phyloP scores from a whole-genome alignment of 2,329 filamentous ascomycete genomes.

The Penicillium sp. region DNA sequence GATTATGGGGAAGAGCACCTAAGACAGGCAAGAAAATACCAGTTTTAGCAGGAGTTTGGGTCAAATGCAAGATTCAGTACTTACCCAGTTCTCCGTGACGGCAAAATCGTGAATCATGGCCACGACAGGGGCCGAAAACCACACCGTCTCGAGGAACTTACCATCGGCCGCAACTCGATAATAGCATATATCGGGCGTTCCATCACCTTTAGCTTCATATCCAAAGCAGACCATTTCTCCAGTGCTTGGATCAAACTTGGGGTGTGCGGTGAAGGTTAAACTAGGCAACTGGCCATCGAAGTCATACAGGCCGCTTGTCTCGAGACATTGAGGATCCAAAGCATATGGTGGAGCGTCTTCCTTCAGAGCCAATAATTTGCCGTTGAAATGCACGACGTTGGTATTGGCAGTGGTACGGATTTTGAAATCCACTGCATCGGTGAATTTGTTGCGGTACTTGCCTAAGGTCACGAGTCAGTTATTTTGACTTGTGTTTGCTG shows the following conservation, averaged over 20 bases:
- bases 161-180: slow-evolving; percentile 34
- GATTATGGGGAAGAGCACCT: slow-evolving; percentile 41
- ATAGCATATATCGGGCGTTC: slow-evolving; percentile 41
- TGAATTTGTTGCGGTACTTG: slow-evolving; percentile 40
- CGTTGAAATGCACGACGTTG: slow-evolving; percentile 59
- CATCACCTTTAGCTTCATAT: slow-evolving; percentile 46
- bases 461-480: slow-evolving; percentile 26
- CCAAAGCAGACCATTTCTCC: slow-evolving; percentile 57
- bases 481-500: no score
- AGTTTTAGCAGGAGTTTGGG: no score
- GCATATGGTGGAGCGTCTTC: slow-evolving; percentile 55
- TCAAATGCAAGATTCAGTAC: no score
- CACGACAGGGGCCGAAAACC: slow-evolving; percentile 37
- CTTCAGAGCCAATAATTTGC: slow-evolving; percentile 49
- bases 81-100: slow-evolving; percentile 42
- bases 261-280: slow-evolving; percentile 54
- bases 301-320: slow-evolving; percentile 52
- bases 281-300: slow-evolving; percentile 51
- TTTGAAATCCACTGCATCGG: slow-evolving; percentile 6
- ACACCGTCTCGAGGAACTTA: slow-evolving; percentile 32
- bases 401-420: slow-evolving; percentile 52
- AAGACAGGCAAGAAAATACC: no score
- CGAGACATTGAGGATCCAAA: slow-evolving; percentile 48
- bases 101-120: slow-evolving; percentile 48
- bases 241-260: slow-evolving; percentile 53